phyloP scores from a whole-genome alignment of 2,329 filamentous ascomycete genomes.

The Fusarium multiceps region DNA sequence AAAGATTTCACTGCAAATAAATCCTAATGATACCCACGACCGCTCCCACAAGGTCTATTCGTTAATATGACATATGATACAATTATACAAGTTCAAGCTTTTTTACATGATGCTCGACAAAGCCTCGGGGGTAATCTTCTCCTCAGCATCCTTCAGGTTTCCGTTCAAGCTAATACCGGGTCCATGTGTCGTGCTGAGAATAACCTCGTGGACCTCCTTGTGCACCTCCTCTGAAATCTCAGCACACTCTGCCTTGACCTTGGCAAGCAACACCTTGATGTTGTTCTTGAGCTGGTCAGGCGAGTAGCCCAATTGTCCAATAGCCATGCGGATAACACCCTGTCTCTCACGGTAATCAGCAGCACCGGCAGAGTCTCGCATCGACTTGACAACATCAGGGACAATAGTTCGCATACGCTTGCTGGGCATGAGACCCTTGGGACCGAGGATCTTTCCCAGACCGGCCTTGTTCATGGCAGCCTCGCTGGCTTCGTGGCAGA shows the following conservation, averaged over 20 bases:
- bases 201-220: slow-evolving; percentile 67
- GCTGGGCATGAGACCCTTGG: slow-evolving; percentile 92
- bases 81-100: slow-evolving; percentile 47
- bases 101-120: slow-evolving; percentile 66
- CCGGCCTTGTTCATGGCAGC: slow-evolving; percentile 83
- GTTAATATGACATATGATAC: slow-evolving; percentile 54
- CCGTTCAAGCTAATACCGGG: slow-evolving; percentile 90
- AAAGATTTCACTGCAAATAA: slow-evolving; percentile 37
- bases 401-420: slow-evolving; percentile 90
- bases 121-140: slow-evolving; percentile 64
- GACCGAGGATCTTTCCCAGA: slow-evolving; percentile 84
- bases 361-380: slow-evolving; percentile 85
- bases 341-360: slow-evolving; percentile 87
- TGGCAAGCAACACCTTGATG: slow-evolving; percentile 78
- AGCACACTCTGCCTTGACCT: slow-evolving; percentile 81
- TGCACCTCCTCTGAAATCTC: slow-evolving; percentile 69
- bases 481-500: slow-evolving; percentile 85
- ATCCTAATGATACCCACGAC: slow-evolving; percentile 48
- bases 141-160: slow-evolving; percentile 73
- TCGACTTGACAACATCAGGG: slow-evolving; percentile 77
- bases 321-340: slow-evolving; percentile 87
- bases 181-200: slow-evolving; percentile 87
- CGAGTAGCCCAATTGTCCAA: slow-evolving; percentile 90
- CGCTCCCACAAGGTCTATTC: slow-evolving; percentile 35
- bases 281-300: slow-evolving; percentile 89